These are phyloP conservation scores for Teratosphaeria nubilosa DNA, from an alignment of 2,329 filamentous ascomycete genomes.

Conservation along the genomic window DNA sequence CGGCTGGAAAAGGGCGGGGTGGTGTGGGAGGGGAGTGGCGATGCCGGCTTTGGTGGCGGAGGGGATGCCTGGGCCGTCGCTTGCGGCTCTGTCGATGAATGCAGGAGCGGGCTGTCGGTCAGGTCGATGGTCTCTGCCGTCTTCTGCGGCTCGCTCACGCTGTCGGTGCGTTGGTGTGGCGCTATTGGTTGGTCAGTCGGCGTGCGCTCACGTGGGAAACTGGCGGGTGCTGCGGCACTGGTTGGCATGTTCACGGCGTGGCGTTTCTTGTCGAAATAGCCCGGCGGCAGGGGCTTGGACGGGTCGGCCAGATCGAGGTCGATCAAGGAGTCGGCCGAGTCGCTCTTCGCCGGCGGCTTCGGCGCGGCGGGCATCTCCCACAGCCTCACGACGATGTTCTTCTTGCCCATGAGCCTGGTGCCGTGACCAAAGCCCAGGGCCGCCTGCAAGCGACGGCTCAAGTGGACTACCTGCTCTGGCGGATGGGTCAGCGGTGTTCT, in stretches of 20 bases:
- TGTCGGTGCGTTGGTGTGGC: background rate
- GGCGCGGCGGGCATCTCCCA: background rate
- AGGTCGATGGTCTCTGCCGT: background rate
- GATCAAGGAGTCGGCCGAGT: background rate
- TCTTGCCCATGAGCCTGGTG: background rate
- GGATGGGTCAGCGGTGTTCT: background rate
- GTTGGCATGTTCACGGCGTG: background rate
- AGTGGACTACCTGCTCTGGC: background rate
- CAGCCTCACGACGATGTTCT: background rate
- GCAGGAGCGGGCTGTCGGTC: background rate
- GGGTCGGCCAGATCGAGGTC: background rate
- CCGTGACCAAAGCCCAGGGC: background rate
- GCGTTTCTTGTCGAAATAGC: background rate
- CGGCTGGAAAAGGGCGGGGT: background rate
- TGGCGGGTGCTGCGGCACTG: background rate
- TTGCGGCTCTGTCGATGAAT: too few species aligned
- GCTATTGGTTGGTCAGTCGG: background rate
- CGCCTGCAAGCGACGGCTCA: background rate
- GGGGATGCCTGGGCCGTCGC: constrained; percentile 15
- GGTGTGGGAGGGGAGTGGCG: background rate
- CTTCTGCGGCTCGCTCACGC: background rate
- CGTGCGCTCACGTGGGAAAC: background rate
- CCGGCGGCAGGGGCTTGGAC: background rate
- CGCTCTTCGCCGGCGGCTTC: background rate
- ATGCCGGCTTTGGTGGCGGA: too few species aligned